Base-by-base conservation (phyloP, 2,329 filamentous ascomycete species). In the Arthroderma sp. region DNA sequence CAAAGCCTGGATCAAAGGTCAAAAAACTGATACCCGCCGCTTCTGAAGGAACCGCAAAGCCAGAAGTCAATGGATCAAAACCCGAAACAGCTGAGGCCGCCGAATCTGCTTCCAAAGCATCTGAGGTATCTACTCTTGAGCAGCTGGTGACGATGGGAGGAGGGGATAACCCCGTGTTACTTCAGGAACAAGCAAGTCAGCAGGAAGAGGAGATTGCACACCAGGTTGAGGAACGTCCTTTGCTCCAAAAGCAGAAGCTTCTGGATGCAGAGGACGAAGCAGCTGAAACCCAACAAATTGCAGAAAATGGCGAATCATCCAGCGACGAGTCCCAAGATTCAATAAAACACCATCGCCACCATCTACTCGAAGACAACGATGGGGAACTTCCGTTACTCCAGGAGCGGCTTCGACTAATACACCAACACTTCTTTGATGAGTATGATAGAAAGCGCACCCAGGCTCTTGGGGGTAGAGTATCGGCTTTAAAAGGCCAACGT, bases 191-290 rank as follows among this genome's bases (percentile, higher is more conserved):
- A 74, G 80, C 84, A 2, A 84, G 88, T 61, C 87, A 93, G 66
- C 91, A 97, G 69, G 88, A 93, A 66, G 88, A 91, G 68, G 81
- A 85, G 0, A 81, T 98, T 53, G 86, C 91, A 67, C 88, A 90
- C 60, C 93, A 98, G 71, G 79, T 97, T 17, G 88, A 85, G 60
- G 90, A 96, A 61, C 82, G 91, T 13, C 93, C 93, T 0, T 74
- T 98, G 28, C 75, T 95, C n/a, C 88, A 93, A 67, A 86, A 95
- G 74, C 93, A 98, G 70, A 87, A 95, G 66, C 80, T 90, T 68
- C 79, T 96, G 21, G 93, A 98, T 66, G 87, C 88, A 64, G 87
- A 90, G 65, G 87, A 91, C 63, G 84, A 88, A 41, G 78, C 80
- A 38, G 80, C 76, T 56, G 81, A 79, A 60, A 76, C 60, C 28